Base-by-base conservation (phyloP, 352 stramenopile species). In the Phytopythium cucurbitacearum region DNA sequence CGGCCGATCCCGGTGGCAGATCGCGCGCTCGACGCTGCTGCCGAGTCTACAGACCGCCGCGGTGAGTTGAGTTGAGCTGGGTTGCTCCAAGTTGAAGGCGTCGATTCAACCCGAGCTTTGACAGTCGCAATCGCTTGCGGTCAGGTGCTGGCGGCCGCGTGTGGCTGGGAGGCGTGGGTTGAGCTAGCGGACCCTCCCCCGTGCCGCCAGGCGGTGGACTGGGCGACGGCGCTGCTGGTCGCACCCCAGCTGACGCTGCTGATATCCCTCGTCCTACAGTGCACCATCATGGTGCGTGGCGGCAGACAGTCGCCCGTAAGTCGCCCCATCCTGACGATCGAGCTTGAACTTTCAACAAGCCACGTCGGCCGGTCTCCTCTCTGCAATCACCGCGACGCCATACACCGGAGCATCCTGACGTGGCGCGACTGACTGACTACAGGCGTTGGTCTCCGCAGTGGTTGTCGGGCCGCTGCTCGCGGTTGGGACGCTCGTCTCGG, bases 401-500 rank as follows among this genome's bases (percentile, higher is more conserved):
- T 8, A 48, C 51, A 49, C n/a, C 15, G 12, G 12, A 37, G 13
- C 15, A 43, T 33, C 37, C n/a, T 43, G n/a, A 11, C 11, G 6
- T 43, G 7, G 33, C 10, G 9, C 7, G 10, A 5, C 12, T 15
- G 33, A 8, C 9, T n/a, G n/a, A 11, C 12, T 16, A 34, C 42
- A 65, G 59, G 47, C 53, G n/a, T 16, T 51, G 10, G 4, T 40
- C 40, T 28, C 52, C 33, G 57, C 53, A 28, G 7, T 60, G 28
- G n/a, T 36, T 34, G 11, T 65, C 3, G 40, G 50, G 11, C 59
- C 59, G n/a, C 42, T 65, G n/a, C 15, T 35, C 4, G 34, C 64
- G 11, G 46, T 37, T 7, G 67, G 51, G 4, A 47, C 62, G 7
- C 36, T 71, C 39, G 56, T 69, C 39, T 62, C 57, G 4, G 56